Evolutionary conservation across 441 rosid genomes (phyloP).

Genomic region (Pelargonium citronellum): DNA sequence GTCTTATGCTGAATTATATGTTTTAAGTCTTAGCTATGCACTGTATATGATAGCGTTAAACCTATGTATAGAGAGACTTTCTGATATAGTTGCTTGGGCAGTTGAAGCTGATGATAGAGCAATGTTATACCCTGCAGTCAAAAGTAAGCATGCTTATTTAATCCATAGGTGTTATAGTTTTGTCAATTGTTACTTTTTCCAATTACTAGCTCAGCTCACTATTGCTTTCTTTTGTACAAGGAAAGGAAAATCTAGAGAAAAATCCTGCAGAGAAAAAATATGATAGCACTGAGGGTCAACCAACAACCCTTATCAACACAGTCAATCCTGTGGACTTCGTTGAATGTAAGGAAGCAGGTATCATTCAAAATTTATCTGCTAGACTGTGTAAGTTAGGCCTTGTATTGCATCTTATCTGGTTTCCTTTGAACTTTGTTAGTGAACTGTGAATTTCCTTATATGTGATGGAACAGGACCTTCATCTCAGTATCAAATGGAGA

Average conservation of each 20-base stretch:
- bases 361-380: constrained; percentile 18
- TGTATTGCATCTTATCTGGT: constrained; percentile 11
- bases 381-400: constrained; percentile 18
- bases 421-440: neutral
- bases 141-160: neutral
- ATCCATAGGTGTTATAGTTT: neutral
- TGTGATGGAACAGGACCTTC: constrained; percentile 38
- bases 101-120: constrained; percentile 2
- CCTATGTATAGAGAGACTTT: neutral
- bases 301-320: constrained; percentile 16
- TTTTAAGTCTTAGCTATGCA: neutral
- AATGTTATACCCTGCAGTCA: neutral
- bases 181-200: constrained; percentile 9
- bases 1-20: neutral
- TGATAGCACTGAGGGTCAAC: constrained; percentile 20
- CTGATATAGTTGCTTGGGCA: neutral
- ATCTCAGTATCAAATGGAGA: constrained; percentile 30
- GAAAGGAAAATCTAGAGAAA: constrained; percentile 19
- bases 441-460: neutral
- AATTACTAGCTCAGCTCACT: constrained; percentile 9
- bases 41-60: neutral
- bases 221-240: constrained; percentile 17
- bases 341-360: constrained; percentile 36
- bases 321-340: constrained; percentile 19
- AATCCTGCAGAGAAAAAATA: constrained; percentile 22